Percentiles rank a stretch among this genome's conserved stretches.
phyloP scores from a whole-genome alignment of 2,329 filamentous ascomycete species.

The Teratosphaeria viscida region DNA sequence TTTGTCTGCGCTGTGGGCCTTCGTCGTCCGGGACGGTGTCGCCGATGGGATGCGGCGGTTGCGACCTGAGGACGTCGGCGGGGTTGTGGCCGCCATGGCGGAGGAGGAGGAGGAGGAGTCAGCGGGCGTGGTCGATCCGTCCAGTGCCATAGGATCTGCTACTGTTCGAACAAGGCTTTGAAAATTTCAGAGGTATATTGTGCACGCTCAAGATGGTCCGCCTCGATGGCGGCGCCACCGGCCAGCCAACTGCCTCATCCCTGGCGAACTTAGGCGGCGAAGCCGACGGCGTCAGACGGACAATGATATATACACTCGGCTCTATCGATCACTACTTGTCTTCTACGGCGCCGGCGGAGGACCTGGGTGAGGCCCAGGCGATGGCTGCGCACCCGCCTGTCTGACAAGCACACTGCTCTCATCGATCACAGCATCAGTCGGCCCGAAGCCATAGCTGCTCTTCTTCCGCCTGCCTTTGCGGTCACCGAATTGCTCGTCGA shows the following conservation, averaged over 20 bases:
- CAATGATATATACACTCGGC: not conserved
- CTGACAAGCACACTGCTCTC: constrained; percentile 24
- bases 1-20: not conserved
- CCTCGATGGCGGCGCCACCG: not conserved
- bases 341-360: not conserved
- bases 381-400: not conserved
- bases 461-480: constrained; percentile 48
- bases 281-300: not conserved
- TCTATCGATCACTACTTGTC: not conserved
- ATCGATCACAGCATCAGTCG: constrained; percentile 13
- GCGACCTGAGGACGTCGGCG: not conserved
- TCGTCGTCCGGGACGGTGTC: not conserved
- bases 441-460: constrained; percentile 24
- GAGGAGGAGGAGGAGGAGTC: not conserved
- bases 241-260: not conserved
- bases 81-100: not conserved
- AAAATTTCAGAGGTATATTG: not conserved
- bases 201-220: not conserved
- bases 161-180: not conserved
- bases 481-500: constrained; percentile 91
- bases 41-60: not conserved
- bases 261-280: not conserved
- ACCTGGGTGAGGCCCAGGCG: not conserved
- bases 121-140: not conserved
- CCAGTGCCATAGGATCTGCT: no score